Evolutionary conservation across 2,329 filamentous ascomycete species (phyloP).

Genomic region (Pyrenophora seminiperda): DNA sequence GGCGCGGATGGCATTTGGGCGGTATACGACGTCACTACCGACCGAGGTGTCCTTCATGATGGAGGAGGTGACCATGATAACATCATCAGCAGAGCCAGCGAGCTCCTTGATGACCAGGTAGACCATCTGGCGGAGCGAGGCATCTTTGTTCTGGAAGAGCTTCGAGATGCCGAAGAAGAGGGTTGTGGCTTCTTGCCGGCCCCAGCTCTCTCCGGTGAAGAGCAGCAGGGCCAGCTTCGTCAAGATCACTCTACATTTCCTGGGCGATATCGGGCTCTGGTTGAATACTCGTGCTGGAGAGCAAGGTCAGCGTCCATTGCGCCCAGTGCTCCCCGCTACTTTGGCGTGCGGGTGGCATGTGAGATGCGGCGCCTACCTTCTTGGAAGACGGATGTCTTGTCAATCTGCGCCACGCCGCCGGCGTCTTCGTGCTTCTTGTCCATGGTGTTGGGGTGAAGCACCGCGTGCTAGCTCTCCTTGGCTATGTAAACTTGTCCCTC

Average conservation of each 20-base stretch:
- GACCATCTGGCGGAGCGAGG: constrained; percentile 96
- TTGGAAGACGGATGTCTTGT: constrained; percentile 97
- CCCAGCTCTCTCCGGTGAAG: constrained; percentile 96
- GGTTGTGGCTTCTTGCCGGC: constrained; percentile 93
- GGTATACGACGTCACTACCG: constrained; percentile 79
- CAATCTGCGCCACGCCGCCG: constrained; percentile 94
- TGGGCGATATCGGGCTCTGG: constrained; percentile 92
- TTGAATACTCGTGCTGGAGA: constrained; percentile 90
- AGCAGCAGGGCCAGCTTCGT: constrained; percentile 97
- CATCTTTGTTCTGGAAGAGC: constrained; percentile 99
- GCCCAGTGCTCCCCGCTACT: constrained; percentile 1
- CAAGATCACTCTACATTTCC: constrained; percentile 89
- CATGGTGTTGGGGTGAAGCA: constrained; percentile 36
- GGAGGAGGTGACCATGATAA: constrained; percentile 99
- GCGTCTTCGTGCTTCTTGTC: constrained; percentile 99
- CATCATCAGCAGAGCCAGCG: constrained; percentile 92
- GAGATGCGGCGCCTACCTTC: constrained; percentile 69
- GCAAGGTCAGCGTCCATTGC: constrained; percentile 28
- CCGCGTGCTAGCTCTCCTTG: constrained; percentile 31
- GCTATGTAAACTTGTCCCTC: constrained; percentile 31
- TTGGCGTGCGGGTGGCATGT: constrained; percentile 3
- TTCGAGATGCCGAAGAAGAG: constrained; percentile 98
- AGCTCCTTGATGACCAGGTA: constrained; percentile 98
- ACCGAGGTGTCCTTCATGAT: constrained; percentile 99
- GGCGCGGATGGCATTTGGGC: constrained; percentile 93